Percentiles rank a stretch among this genome's conserved stretches.
These are phyloP conservation scores for Pyrenochaeta sp. DNA, from an alignment of 2,329 filamentous ascomycete species.

Conservation along the genomic window DNA sequence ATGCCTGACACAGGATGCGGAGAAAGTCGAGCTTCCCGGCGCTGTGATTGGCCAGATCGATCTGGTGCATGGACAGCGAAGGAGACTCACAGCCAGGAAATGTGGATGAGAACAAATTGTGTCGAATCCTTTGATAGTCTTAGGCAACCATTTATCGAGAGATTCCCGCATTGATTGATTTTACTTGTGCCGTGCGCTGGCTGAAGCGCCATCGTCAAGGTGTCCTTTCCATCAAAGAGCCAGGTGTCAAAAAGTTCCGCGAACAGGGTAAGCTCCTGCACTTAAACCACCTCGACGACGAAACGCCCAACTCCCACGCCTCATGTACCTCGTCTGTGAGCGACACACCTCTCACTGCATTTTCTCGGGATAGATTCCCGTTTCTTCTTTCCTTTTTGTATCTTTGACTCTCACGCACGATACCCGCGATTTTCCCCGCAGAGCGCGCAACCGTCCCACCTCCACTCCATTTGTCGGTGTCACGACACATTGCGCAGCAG, in stretches of 20 bases:
- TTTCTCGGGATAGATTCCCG: slow-evolving; percentile 36
- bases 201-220: slow-evolving; percentile 32
- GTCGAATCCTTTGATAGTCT: not conserved
- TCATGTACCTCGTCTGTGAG: slow-evolving; percentile 24
- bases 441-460: slow-evolving; percentile 32
- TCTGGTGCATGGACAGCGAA: not conserved
- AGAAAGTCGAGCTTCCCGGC: slow-evolving; percentile 18
- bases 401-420: slow-evolving; percentile 7
- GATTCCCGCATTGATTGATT: slow-evolving; percentile 16
- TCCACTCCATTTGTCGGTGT: slow-evolving; percentile 11
- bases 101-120: not conserved
- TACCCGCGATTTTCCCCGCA: slow-evolving; percentile 22
- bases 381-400: slow-evolving; percentile 23
- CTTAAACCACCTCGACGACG: slow-evolving; percentile 29
- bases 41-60: slow-evolving; percentile 16
- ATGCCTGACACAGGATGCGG: too few species aligned
- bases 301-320: slow-evolving; percentile 23
- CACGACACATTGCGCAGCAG: slow-evolving; percentile 6
- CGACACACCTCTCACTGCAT: slow-evolving; percentile 12
- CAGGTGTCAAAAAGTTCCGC: slow-evolving; percentile 36
- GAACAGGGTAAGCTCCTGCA: slow-evolving; percentile 33
- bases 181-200: slow-evolving; percentile 17
- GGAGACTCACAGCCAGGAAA: too few species aligned
- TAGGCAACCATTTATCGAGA: slow-evolving; percentile 22
- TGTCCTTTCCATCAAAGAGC: slow-evolving; percentile 42